phyloP scores from a whole-genome alignment of 495 filamentous ascomycete species.

The Friedmanniomyces simplex region DNA sequence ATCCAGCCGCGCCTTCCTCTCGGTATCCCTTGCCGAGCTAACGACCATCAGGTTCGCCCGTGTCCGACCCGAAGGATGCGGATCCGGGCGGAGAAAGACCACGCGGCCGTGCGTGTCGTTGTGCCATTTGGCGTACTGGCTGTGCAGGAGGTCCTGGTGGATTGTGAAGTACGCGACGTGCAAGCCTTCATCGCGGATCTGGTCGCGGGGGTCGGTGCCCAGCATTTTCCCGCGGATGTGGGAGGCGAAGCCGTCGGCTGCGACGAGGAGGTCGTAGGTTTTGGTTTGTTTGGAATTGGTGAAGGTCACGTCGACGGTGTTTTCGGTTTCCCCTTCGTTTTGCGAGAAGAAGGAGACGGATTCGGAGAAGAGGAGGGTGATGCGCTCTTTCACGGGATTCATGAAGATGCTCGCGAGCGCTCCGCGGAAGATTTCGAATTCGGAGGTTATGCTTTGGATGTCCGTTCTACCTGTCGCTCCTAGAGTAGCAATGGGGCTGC shows the following conservation, averaged over 20 bases:
- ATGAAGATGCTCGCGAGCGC: constrained; percentile 21
- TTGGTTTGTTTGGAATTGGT: constrained; percentile 5
- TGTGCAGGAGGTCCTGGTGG: constrained; percentile 7
- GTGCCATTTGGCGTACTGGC: constrained; percentile 10
- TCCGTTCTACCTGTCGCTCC: constrained; percentile 8
- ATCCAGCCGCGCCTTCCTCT: constrained; percentile 4
- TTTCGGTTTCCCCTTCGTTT: neutral
- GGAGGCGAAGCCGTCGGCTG: constrained; percentile 22
- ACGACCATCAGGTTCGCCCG: constrained; percentile 3
- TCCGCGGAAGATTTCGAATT: constrained; percentile 24
- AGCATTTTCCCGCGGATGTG: constrained; percentile 19
- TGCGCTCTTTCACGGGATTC: constrained; percentile 9
- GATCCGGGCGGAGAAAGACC: constrained; percentile 14
- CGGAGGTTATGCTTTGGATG: constrained; percentile 13
- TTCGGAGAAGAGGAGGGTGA: constrained; percentile 22
- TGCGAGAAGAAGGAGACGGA: constrained; percentile 10
- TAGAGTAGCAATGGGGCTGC: constrained; percentile 16
- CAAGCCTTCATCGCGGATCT: constrained; percentile 14
- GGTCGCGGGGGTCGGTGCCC: neutral
- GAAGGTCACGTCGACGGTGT: constrained; percentile 20
- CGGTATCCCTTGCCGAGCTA: neutral
- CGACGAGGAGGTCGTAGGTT: constrained; percentile 24
- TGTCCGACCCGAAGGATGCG: constrained; percentile 1
- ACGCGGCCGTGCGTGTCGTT: constrained; percentile 7
- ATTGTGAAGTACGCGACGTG: constrained; percentile 26